Percentiles rank a stretch among this genome's conserved stretches.
Conservation (phyloP, 2,329 filamentous ascomycete species). For the Xylaria sp. region DNA sequence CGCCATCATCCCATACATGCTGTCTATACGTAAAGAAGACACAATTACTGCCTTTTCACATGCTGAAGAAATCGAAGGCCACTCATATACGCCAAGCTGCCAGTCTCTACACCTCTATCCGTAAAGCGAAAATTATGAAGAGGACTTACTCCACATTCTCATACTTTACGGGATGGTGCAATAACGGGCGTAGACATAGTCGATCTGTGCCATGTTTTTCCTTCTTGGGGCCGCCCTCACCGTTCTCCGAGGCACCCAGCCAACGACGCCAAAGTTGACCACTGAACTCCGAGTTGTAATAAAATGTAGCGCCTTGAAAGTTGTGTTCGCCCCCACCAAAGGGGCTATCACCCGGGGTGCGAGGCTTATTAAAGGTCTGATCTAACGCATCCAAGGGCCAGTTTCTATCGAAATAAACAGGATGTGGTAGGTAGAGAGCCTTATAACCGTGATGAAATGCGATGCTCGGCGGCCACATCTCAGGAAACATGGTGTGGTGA, state of each 20-base stretch:
- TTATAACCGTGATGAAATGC: constrained; percentile 80
- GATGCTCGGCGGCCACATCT: constrained; percentile 68
- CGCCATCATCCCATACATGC: not conserved
- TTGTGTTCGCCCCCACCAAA: constrained; percentile 73
- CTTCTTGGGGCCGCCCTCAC: constrained; percentile 49
- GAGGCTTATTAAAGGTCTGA: constrained; percentile 70
- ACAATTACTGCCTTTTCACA: not conserved
- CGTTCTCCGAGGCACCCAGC: constrained; percentile 54
- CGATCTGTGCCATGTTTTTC: constrained; percentile 51
- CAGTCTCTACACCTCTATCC: not conserved
- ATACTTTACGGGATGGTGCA: constrained; percentile 72
- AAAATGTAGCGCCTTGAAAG: constrained; percentile 73
- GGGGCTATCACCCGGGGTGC: constrained; percentile 61
- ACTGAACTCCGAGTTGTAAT: constrained; percentile 71
- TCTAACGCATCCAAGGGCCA: constrained; percentile 69
- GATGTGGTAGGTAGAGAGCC: constrained; percentile 83
- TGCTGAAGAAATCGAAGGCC: not conserved
- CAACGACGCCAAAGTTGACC: constrained; percentile 70
- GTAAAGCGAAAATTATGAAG: not conserved
- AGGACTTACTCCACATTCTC: constrained; percentile 44
- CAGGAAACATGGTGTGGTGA: constrained; percentile 67
- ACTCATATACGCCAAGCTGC: constrained; percentile 5
- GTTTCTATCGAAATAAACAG: constrained; percentile 71
- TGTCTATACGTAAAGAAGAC: constrained; percentile 15
- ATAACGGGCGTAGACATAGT: constrained; percentile 73